These are phyloP conservation scores for Colletotrichum kahawae DNA, from an alignment of 2,329 filamentous ascomycete genomes.

Conservation along the genomic window DNA sequence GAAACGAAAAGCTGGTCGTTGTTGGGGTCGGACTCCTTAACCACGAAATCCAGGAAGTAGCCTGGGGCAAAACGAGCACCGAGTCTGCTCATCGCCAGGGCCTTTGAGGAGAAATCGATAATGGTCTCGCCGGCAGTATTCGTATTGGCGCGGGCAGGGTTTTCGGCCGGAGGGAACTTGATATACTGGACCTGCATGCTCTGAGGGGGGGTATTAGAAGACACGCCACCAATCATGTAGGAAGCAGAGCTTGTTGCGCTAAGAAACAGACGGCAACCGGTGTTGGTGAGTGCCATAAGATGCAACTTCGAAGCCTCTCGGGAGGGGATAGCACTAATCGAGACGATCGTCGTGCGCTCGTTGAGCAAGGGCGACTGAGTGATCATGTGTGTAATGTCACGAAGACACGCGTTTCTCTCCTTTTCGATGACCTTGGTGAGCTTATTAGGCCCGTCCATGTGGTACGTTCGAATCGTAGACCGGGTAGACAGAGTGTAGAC, in stretches of 20 bases:
- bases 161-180: constrained; percentile 79
- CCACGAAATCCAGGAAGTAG: constrained; percentile 87
- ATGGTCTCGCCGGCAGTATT: constrained; percentile 37
- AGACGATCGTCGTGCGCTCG: constrained; percentile 75
- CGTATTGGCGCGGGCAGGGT: constrained; percentile 32
- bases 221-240: constrained; percentile 65
- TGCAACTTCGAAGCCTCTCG: constrained; percentile 83
- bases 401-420: constrained; percentile 63
- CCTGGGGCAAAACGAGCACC: constrained; percentile 79
- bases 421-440: constrained; percentile 71
- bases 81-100: constrained; percentile 53
- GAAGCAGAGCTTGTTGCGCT: constrained; percentile 83
- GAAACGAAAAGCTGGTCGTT: constrained; percentile 80
- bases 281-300: constrained; percentile 87
- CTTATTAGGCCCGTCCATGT: constrained; percentile 73
- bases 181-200: constrained; percentile 99
- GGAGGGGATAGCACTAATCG: constrained; percentile 83
- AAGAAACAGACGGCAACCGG: constrained; percentile 89
- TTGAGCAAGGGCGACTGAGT: constrained; percentile 74
- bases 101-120: constrained; percentile 53
- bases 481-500: constrained; percentile 89
- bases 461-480: constrained; percentile 90
- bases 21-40: constrained; percentile 62
- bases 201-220: constrained; percentile 76
- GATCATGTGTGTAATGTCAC: constrained; percentile 87